These are phyloP conservation scores for Hyaloscypha finlandica DNA, from an alignment of 495 filamentous ascomycete species.

Conservation along the genomic window DNA sequence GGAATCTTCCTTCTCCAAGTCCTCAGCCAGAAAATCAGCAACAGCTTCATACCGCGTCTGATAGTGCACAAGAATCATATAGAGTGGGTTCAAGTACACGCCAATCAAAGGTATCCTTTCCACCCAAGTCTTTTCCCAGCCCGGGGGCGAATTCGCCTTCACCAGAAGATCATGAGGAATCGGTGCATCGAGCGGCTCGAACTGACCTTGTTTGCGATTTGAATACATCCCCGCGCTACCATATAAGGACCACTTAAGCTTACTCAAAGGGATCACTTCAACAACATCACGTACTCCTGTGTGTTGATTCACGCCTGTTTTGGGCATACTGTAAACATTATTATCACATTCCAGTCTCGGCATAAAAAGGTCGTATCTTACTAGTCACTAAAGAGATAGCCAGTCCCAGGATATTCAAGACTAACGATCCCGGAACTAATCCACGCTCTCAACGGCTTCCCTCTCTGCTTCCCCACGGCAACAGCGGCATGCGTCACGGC, in stretches of 20 bases:
- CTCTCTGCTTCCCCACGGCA: slow-evolving; percentile 33
- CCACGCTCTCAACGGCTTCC: slow-evolving; percentile 37
- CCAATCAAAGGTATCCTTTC: slow-evolving; percentile 21
- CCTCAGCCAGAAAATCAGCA: slow-evolving; percentile 41
- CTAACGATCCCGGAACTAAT: slow-evolving; percentile 33
- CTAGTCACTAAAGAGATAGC: slow-evolving; percentile 35
- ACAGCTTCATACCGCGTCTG: slow-evolving; percentile 37
- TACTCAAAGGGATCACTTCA: slow-evolving; percentile 22
- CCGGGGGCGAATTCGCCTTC: slow-evolving; percentile 9
- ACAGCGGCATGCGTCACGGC: slow-evolving; percentile 37
- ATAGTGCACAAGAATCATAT: slow-evolving; percentile 26
- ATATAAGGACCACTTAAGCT: slow-evolving; percentile 38
- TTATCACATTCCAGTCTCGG: background rate
- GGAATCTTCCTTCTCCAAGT: slow-evolving; percentile 33
- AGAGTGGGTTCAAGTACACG: slow-evolving; percentile 26
- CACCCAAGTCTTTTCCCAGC: slow-evolving; percentile 14
- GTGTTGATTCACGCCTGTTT: slow-evolving; percentile 33
- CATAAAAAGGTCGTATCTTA: slow-evolving; percentile 18
- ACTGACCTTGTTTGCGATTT: slow-evolving; percentile 23
- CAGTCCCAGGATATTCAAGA: slow-evolving; percentile 33
- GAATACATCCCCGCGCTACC: slow-evolving; percentile 35
- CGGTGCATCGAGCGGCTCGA: slow-evolving; percentile 22
- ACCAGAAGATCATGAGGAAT: slow-evolving; percentile 31
- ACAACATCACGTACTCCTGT: slow-evolving; percentile 33
- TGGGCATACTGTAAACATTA: slow-evolving; percentile 28